Percentiles rank a stretch among this genome's conserved stretches.
Conservation (phyloP, 345 rosid species). For the Eutrema heterophyllum region DNA sequence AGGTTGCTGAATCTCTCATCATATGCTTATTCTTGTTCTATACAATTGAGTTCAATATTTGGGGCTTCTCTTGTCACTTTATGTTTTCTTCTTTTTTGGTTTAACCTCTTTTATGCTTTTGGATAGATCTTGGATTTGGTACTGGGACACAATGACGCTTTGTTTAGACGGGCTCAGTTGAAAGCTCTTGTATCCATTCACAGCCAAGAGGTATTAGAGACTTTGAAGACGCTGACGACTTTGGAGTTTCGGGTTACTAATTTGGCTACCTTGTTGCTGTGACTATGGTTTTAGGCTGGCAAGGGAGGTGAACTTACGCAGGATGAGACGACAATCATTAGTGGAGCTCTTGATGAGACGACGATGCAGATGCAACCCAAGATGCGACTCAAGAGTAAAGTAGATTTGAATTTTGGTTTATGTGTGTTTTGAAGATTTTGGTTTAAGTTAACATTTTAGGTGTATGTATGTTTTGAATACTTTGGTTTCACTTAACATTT, state of each 20-base stretch:
- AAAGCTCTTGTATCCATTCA: conserved; percentile 96
- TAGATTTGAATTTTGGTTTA: too few species aligned
- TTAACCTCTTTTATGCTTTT: neutral
- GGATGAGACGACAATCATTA: conserved; percentile 95
- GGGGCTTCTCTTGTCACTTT: neutral
- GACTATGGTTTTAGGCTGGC: conserved; percentile 59
- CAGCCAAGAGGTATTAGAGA: conserved; percentile 62
- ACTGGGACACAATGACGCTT: conserved; percentile 84
- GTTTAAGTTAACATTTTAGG: too few species aligned
- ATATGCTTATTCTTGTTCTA: neutral
- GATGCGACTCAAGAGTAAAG: too few species aligned
- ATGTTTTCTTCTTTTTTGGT: neutral
- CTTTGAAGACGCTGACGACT: neutral
- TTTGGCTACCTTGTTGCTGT: neutral
- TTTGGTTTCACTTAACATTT: too few species aligned
- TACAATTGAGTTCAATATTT: neutral
- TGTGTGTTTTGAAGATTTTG: too few species aligned
- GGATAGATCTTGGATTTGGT: conserved; percentile 77
- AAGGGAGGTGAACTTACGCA: conserved; percentile 98
- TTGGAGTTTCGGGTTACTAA: neutral
- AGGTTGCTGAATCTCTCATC: neutral
- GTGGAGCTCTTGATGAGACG: conserved; percentile 74
- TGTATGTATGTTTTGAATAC: too few species aligned
- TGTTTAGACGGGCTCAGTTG: conserved; percentile 92
- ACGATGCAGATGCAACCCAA: too few species aligned